These are phyloP conservation scores for Epithemia pelagica DNA, from an alignment of 108 stramenopile genomes.

Conservation along the genomic window DNA sequence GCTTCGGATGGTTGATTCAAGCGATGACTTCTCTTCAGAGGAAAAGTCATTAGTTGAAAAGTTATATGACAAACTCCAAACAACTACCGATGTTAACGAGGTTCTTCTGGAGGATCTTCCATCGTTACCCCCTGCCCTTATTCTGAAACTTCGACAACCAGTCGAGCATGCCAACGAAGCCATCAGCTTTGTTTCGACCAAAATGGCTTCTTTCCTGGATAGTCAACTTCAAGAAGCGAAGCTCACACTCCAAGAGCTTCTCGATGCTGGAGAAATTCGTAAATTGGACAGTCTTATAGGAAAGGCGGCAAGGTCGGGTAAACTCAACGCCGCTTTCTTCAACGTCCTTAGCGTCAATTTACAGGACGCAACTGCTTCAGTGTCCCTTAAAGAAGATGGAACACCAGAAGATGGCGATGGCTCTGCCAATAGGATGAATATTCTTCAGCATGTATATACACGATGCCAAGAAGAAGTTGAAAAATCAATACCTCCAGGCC, in stretches of 20 bases:
- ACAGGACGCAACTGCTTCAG: conserved; percentile 48
- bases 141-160: conserved; percentile 34
- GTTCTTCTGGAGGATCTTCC: conserved; percentile 25
- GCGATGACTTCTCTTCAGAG: neutral
- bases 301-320: conserved; percentile 58
- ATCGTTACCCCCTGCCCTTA: conserved; percentile 22
- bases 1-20: neutral
- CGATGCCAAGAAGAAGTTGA: conserved; percentile 85
- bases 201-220: conserved; percentile 49
- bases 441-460: conserved; percentile 80
- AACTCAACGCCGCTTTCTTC: conserved; percentile 78
- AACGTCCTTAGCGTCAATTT: conserved; percentile 72
- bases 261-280: conserved; percentile 73
- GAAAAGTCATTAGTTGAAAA: neutral
- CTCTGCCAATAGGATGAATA: conserved; percentile 48
- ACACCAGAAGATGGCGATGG: neutral
- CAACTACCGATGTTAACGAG: conserved; percentile 7
- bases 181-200: conserved; percentile 26
- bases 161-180: conserved; percentile 8
- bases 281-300: conserved; percentile 79
- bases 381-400: conserved; percentile 21
- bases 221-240: conserved; percentile 44
- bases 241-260: conserved; percentile 36
- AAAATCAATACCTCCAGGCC: conserved; percentile 65
- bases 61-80: neutral